Conservation (phyloP, 1,139 yeast species). For the Pichia inconspicua region DNA sequence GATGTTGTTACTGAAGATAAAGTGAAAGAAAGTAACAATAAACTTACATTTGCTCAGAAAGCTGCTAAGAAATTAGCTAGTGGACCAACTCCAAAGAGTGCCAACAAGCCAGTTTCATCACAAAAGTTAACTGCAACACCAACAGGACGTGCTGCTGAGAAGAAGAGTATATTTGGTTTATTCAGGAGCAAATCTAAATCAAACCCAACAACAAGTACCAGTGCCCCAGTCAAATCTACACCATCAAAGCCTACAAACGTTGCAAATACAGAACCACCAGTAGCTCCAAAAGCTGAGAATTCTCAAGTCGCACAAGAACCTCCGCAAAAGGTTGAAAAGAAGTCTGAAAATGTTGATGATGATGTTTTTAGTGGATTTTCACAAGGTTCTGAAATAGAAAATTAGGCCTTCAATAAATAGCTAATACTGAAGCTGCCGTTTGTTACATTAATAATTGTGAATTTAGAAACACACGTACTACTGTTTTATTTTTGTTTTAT, state of each 20-base stretch:
- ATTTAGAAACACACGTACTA: not conserved
- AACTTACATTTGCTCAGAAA: not conserved
- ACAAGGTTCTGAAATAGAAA: constrained; percentile 31
- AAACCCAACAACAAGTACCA: not conserved
- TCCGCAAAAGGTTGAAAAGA: constrained; percentile 2
- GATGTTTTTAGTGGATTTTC: constrained; percentile 34
- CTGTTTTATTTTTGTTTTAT: not conserved
- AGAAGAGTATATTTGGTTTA: not conserved
- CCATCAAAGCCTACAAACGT: not conserved
- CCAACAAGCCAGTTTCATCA: not conserved
- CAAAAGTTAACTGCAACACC: not conserved
- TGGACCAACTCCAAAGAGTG: not conserved
- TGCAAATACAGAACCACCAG: not conserved
- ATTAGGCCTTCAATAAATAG: not conserved
- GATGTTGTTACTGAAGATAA: constrained; percentile 12
- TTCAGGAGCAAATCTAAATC: not conserved
- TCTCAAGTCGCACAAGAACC: constrained; percentile 11
- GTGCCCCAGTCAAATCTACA: not conserved
- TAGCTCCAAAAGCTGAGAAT: constrained; percentile 5
- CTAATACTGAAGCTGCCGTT: not conserved
- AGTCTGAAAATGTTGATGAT: constrained; percentile 15
- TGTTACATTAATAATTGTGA: not conserved
- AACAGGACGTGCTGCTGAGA: not conserved
- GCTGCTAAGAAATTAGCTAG: not conserved
- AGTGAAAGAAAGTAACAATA: not conserved